phyloP scores from a whole-genome alignment of 1,284 basidiomycete species.

The Moniliella sp. region DNA sequence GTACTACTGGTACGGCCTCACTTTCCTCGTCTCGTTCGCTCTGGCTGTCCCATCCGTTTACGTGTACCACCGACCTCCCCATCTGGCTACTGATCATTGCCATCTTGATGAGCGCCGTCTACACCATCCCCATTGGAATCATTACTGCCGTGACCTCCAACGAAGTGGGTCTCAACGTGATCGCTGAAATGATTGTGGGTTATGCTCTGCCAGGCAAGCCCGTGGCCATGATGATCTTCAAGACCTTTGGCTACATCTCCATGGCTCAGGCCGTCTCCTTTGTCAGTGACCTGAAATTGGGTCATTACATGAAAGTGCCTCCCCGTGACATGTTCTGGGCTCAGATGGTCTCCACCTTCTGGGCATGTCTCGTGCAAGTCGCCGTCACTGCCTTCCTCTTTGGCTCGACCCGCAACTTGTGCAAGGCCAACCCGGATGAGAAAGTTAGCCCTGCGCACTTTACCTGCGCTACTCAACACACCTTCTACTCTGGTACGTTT shows the following conservation, averaged over 20 bases:
- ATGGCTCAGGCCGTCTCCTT: slow-evolving; percentile 54
- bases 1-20: slow-evolving; percentile 63
- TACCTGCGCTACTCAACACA: too few species aligned
- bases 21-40: slow-evolving; percentile 50
- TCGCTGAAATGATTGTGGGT: slow-evolving; percentile 78
- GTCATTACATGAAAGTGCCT: slow-evolving; percentile 90
- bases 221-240: slow-evolving; percentile 84
- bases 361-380: slow-evolving; percentile 61
- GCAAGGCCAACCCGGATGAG: too few species aligned
- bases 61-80: slow-evolving; percentile 63
- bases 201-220: slow-evolving; percentile 63
- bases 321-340: slow-evolving; percentile 63
- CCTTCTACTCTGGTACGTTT: too few species aligned
- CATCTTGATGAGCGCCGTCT: slow-evolving; percentile 54
- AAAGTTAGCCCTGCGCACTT: too few species aligned
- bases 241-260: slow-evolving; percentile 64
- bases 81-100: slow-evolving; percentile 59
- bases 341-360: slow-evolving; percentile 51
- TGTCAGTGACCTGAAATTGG: slow-evolving; percentile 75
- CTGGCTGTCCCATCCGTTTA: slow-evolving; percentile 57
- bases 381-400: slow-evolving; percentile 72
- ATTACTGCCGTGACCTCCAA: slow-evolving; percentile 84
- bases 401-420: too few species aligned
- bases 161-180: slow-evolving; percentile 54
- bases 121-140: slow-evolving; percentile 71